These are phyloP conservation scores for Selaginella moellendorffii DNA, from an alignment of 75 land plant genomes.

Conservation along the genomic window DNA sequence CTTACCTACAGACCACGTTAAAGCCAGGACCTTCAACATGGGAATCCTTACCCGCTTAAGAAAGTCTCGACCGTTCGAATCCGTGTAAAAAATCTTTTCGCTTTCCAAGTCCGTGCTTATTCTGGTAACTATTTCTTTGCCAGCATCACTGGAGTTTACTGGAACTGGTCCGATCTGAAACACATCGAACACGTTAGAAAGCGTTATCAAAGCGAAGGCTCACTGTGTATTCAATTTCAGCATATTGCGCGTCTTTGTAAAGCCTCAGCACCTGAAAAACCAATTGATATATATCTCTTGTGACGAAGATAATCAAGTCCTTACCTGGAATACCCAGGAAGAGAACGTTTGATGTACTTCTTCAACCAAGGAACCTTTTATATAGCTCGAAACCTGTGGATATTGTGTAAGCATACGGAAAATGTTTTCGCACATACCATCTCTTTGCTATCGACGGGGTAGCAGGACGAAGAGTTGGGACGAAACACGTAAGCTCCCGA, in stretches of 20 bases:
- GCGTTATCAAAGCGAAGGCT: too few relatives aligned
- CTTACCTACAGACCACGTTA: constrained; percentile 13
- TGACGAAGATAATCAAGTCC: not conserved
- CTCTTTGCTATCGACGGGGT: not conserved
- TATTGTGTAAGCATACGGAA: not conserved
- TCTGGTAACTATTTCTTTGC: constrained; percentile 59
- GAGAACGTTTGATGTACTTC: constrained; percentile 70
- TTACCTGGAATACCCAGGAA: constrained; percentile 84
- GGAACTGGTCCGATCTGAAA: constrained; percentile 73
- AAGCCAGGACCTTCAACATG: not conserved
- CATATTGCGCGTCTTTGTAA: constrained; percentile 68
- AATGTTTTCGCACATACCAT: not conserved
- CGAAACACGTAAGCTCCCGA: constrained; percentile 96
- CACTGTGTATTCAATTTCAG: constrained; percentile 81
- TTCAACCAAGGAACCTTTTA: constrained; percentile 60
- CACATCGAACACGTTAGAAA: not conserved
- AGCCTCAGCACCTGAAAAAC: constrained; percentile 53
- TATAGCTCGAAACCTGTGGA: not conserved
- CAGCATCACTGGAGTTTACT: constrained; percentile 40
- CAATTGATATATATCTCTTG: too few relatives aligned
- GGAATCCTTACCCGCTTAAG: constrained; percentile 42
- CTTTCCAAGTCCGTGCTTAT: constrained; percentile 49
- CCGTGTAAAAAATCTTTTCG: constrained; percentile 58
- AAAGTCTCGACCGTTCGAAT: constrained; percentile 76
- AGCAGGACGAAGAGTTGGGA: constrained; percentile 26